A percentile compares a stretch with the other conserved stretches of the same genome.
phyloP scores from a whole-genome alignment of 2,329 filamentous ascomycete species.

The Nothophoma quercina region DNA sequence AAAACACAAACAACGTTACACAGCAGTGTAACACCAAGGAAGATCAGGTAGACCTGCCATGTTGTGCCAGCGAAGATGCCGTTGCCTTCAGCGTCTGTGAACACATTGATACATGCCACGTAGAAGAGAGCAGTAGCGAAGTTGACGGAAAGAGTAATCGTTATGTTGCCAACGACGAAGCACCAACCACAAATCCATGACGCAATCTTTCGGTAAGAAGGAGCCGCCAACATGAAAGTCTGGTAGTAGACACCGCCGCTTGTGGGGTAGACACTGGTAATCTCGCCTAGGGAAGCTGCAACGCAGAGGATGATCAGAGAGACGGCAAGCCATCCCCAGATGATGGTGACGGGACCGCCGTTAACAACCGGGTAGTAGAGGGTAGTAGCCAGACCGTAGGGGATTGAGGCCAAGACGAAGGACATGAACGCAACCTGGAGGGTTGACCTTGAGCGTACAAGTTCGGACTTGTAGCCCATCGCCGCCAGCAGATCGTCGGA shows the following conservation, averaged over 20 bases:
- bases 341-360: slow-evolving; percentile 72
- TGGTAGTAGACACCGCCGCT: slow-evolving; percentile 82
- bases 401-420: slow-evolving; percentile 77
- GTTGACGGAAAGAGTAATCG: slow-evolving; percentile 83
- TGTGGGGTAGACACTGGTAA: slow-evolving; percentile 79
- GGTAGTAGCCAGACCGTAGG: slow-evolving; percentile 76
- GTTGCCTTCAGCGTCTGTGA: slow-evolving; percentile 56
- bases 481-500: slow-evolving; percentile 70
- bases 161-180: slow-evolving; percentile 81
- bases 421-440: slow-evolving; percentile 77
- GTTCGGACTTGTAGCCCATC: slow-evolving; percentile 72
- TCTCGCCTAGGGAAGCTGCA: slow-evolving; percentile 74
- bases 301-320: slow-evolving; percentile 74
- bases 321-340: slow-evolving; percentile 76
- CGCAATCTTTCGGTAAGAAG: slow-evolving; percentile 66
- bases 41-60: slow-evolving; percentile 59
- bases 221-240: slow-evolving; percentile 75
- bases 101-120: slow-evolving; percentile 64
- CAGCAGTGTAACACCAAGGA: slow-evolving; percentile 58
- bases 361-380: slow-evolving; percentile 71
- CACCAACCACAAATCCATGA: slow-evolving; percentile 79
- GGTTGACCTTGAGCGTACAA: slow-evolving; percentile 70
- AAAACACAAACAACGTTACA: slow-evolving; percentile 61
- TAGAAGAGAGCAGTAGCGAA: slow-evolving; percentile 70
- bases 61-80: slow-evolving; percentile 54